Evolutionary conservation across 2,329 filamentous ascomycete genomes (phyloP).

Genomic region (Beauveria asiatica): DNA sequence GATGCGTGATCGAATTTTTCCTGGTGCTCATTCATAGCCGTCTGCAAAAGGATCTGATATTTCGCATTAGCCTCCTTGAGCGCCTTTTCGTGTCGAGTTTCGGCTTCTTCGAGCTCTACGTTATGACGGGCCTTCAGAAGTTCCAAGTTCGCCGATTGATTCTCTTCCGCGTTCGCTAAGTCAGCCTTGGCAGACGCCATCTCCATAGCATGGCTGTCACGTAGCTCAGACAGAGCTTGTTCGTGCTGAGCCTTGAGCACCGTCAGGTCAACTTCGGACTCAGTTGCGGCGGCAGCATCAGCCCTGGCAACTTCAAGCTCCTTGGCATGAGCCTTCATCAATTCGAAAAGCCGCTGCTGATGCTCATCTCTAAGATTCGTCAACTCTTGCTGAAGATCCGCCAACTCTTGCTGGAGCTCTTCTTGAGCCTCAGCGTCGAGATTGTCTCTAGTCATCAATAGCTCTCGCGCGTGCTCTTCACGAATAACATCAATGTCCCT

Average conservation of each 20-base stretch:
- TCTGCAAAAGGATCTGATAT: conserved; percentile 8
- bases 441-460: conserved; percentile 36
- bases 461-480: conserved; percentile 29
- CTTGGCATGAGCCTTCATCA: conserved; percentile 30
- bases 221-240: conserved; percentile 37
- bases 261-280: neutral
- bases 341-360: conserved; percentile 37
- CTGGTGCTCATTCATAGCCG: conserved; percentile 32
- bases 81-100: conserved; percentile 37
- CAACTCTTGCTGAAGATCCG: neutral
- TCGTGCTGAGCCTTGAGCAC: conserved; percentile 39
- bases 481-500: conserved; percentile 38
- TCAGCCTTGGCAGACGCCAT: conserved; percentile 33
- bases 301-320: conserved; percentile 35
- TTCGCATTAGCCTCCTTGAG: conserved; percentile 33
- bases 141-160: neutral
- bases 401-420: neutral
- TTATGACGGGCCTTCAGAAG: neutral
- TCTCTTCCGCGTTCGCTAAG: neutral
- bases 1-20: conserved; percentile 11
- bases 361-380: conserved; percentile 36
- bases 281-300: neutral
- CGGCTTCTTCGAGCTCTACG: conserved; percentile 20
- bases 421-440: neutral
- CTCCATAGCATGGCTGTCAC: conserved; percentile 31